Conservation (phyloP, 2,329 filamentous ascomycete genomes). For the Zymoseptoria tritici region DNA sequence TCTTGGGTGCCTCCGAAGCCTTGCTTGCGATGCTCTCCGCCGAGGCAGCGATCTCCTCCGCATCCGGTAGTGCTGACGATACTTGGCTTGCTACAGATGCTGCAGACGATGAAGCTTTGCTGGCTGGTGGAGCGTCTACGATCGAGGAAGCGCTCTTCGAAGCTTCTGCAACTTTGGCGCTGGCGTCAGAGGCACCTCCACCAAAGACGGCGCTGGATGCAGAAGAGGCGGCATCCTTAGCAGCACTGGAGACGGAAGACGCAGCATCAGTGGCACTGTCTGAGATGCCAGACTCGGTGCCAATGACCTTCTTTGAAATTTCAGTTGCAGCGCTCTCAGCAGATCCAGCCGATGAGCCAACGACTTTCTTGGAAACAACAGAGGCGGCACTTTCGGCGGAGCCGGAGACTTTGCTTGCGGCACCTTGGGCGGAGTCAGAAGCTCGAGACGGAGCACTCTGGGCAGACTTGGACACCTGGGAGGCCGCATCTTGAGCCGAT, state of each 20-base stretch:
- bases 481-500: neutral
- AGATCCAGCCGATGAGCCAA: slow-evolving; percentile 14
- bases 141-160: slow-evolving; percentile 11
- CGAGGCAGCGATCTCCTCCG: slow-evolving; percentile 11
- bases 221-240: slow-evolving; percentile 9
- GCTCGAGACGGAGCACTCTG: slow-evolving; percentile 10
- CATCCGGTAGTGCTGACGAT: slow-evolving; percentile 23
- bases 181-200: slow-evolving; percentile 3
- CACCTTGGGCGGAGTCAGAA: slow-evolving; percentile 13
- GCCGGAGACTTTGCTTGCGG: slow-evolving; percentile 7
- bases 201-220: slow-evolving; percentile 10
- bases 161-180: slow-evolving; percentile 1
- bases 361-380: slow-evolving; percentile 20
- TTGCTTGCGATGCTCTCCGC: slow-evolving; percentile 10
- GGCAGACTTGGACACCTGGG: neutral
- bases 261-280: slow-evolving; percentile 29
- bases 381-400: slow-evolving; percentile 17
- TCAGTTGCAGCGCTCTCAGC: slow-evolving; percentile 18
- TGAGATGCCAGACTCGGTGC: slow-evolving; percentile 19
- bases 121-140: slow-evolving; percentile 7
- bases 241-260: slow-evolving; percentile 10
- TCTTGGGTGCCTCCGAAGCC: slow-evolving; percentile 25
- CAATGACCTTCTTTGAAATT: slow-evolving; percentile 21
- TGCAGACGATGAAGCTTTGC: slow-evolving; percentile 15
- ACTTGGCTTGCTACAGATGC: slow-evolving; percentile 23